Base-by-base conservation (phyloP, 108 stramenopile genomes). In the Schizochytrium sp. region DNA sequence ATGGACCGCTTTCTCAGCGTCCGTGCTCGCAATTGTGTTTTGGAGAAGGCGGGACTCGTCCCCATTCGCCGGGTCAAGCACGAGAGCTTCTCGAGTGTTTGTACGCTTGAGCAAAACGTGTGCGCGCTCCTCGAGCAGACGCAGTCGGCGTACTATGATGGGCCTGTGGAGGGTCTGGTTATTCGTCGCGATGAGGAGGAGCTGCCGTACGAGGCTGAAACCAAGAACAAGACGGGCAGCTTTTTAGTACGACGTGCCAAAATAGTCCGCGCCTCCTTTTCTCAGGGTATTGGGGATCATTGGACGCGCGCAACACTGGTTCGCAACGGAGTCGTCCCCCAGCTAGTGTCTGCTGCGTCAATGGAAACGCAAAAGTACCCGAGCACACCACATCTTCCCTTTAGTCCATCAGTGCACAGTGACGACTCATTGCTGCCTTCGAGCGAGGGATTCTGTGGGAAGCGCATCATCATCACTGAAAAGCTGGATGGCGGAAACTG, bases 121-220 rank as follows among this genome's bases (percentile, higher is more conserved):
- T 44, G 58, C 16, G 21, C 45, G 48, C 72, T 92, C 34, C 51
- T 92, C 5, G 48, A 47, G 16, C 43, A 91, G 5, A 83, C 90
- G 44, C 57, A 43, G 25, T 93, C 92, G 2, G 58, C 41, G 6
- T 93, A 91, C 58, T 89, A 89, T 19, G 90, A 88, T 18, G 92
- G 91, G 6, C 60, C 58, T 18, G 72, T 93, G 6, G 92, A 93
- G 72, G 92, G 92, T 51, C 58, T 93, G 58, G 92, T 93, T 3
- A 8, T 93, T 10, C 89, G 92, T 6, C 58, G 90, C 58, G 92
- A 92, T 43, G 91, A 92, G 25, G n/a, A 8, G 55, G 14, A 1
- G 14, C 55, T 57, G 55, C 34, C 34, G 34, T 34, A 34, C 34
- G 34, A 34, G 34, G 34, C 34, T 34, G 34, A 34, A 34, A 34